Evolutionary conservation across 257 asterid genomes (phyloP).

Genomic region (Primulina tabacum): DNA sequence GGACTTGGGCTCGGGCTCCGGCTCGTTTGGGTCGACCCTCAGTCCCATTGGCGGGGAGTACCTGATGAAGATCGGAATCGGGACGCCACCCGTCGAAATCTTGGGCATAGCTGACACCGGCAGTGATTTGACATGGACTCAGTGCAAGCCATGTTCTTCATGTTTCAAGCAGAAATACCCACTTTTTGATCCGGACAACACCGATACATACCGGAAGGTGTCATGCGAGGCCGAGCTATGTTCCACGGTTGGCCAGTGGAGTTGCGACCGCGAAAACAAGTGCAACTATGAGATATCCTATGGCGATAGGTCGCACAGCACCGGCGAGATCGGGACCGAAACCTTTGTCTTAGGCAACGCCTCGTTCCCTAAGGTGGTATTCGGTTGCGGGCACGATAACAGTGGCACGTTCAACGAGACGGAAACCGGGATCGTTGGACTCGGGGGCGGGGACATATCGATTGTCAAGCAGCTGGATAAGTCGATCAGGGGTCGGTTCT

Average conservation of each 20-base stretch:
- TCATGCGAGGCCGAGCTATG: constrained; percentile 35
- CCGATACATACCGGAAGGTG: constrained; percentile 24
- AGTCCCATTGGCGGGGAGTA: constrained; percentile 31
- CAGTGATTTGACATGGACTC: constrained; percentile 53
- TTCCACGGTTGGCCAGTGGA: not conserved
- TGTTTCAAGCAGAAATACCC: constrained; percentile 48
- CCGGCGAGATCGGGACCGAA: constrained; percentile 43
- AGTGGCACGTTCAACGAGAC: constrained; percentile 29
- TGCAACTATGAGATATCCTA: constrained; percentile 31
- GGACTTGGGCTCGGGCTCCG: not conserved
- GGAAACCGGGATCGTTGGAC: constrained; percentile 49
- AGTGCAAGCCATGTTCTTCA: constrained; percentile 41
- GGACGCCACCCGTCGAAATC: constrained; percentile 37
- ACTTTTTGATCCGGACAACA: constrained; percentile 34
- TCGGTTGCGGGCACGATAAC: constrained; percentile 52
- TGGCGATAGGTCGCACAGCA: constrained; percentile 28
- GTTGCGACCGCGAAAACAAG: constrained; percentile 18
- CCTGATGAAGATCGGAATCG: constrained; percentile 37
- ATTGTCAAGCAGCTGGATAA: constrained; percentile 36
- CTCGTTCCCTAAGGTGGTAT: constrained; percentile 34
- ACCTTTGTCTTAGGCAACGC: constrained; percentile 32
- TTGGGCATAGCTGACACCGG: constrained; percentile 46
- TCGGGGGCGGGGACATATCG: constrained; percentile 47
- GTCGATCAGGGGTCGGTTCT: constrained; percentile 34
- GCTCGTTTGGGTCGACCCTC: not conserved